Evolutionary conservation across 2,329 filamentous ascomycete genomes (phyloP).

Genomic region (Botrytis porri): DNA sequence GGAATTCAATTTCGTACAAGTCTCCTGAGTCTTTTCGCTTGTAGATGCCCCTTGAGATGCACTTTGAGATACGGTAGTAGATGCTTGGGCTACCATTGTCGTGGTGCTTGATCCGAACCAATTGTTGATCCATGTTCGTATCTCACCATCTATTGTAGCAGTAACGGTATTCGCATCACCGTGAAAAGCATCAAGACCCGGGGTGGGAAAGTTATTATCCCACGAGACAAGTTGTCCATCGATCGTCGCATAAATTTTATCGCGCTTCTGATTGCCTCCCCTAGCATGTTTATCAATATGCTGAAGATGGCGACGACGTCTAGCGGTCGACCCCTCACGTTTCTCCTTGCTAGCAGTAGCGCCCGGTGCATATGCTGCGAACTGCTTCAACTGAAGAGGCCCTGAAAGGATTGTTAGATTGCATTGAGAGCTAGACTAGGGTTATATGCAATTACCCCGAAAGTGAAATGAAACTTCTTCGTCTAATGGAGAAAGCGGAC

Average conservation of each 20-base stretch:
- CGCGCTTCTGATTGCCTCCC: slow-evolving; percentile 40
- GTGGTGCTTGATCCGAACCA: slow-evolving; percentile 9
- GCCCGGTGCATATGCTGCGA: slow-evolving; percentile 65
- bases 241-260: slow-evolving; percentile 36
- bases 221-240: slow-evolving; percentile 31
- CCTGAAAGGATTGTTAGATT: slow-evolving; percentile 42
- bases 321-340: slow-evolving; percentile 38
- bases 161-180: neutral
- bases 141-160: slow-evolving; percentile 15
- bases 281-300: slow-evolving; percentile 36
- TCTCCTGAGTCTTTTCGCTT: neutral
- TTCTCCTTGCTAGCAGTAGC: slow-evolving; percentile 34
- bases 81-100: neutral
- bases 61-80: neutral
- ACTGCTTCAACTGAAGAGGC: slow-evolving; percentile 62
- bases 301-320: slow-evolving; percentile 27
- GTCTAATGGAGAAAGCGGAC: slow-evolving; percentile 63
- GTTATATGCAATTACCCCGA: slow-evolving; percentile 8
- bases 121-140: slow-evolving; percentile 18
- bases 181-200: neutral
- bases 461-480: slow-evolving; percentile 55
- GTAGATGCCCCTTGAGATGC: neutral
- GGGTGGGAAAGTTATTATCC: slow-evolving; percentile 26
- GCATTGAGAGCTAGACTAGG: neutral
- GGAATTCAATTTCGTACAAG: neutral